These are phyloP conservation scores for Auxenochlorella protothecoides DNA, from an alignment of 139 green algal genomes.

Conservation along the genomic window DNA sequence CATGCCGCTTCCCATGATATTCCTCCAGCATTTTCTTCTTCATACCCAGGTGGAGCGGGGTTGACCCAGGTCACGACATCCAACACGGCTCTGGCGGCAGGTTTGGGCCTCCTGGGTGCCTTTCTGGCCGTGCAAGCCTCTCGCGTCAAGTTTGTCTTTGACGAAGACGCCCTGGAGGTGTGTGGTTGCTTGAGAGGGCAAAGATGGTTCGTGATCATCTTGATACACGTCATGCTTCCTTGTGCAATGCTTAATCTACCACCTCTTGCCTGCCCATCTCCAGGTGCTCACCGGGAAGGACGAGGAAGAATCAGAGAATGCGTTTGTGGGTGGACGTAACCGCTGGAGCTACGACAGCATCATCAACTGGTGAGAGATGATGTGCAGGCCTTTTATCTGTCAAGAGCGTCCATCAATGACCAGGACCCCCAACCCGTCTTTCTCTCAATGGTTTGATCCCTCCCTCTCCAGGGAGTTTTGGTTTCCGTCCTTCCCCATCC, in stretches of 20 bases:
- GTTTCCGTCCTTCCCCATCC: conserved; percentile 86
- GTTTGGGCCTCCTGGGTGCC: conserved; percentile 43
- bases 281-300: conserved; percentile 50
- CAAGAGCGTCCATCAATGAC: no score
- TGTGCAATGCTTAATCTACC: neutral
- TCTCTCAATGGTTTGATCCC: no score
- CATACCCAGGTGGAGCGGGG: no score
- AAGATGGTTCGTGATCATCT: neutral
- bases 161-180: conserved; percentile 49
- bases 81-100: no score
- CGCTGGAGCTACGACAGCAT: conserved; percentile 74
- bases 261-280: neutral
- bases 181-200: neutral
- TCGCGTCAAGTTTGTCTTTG: conserved; percentile 71
- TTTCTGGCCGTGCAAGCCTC: conserved; percentile 66
- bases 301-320: conserved; percentile 63
- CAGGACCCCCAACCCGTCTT: no score
- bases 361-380: conserved; percentile 58
- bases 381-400: conserved; percentile 10
- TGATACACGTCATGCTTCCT: neutral
- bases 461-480: conserved; percentile 83
- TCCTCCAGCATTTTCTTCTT: no score
- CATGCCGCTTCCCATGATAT: no score
- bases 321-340: conserved; percentile 78
- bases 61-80: no score